Percentiles rank a stretch among this genome's conserved stretches.
Conservation (phyloP, 768 basidiomycete genomes). For the Auricularia sp. region DNA sequence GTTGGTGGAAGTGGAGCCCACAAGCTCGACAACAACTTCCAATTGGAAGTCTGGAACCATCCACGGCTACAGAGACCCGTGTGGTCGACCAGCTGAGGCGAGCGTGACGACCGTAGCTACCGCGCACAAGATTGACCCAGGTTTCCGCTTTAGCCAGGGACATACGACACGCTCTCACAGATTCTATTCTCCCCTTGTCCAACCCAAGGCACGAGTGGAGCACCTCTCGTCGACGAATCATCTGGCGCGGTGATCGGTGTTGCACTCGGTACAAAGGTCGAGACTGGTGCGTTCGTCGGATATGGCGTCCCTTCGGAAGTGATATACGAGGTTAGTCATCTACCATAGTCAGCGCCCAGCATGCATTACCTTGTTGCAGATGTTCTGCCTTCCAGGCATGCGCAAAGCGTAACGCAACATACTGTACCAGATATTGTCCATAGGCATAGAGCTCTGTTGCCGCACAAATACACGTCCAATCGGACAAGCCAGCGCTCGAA, state of each 20-base stretch:
- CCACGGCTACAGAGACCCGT: conserved; percentile 49
- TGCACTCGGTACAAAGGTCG: conserved; percentile 45
- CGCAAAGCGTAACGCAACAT: too few species aligned
- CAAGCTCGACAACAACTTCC: conserved; percentile 31
- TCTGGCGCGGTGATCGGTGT: conserved; percentile 58
- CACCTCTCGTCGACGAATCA: conserved; percentile 53
- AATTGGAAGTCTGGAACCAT: conserved; percentile 44
- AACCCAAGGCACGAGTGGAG: conserved; percentile 58
- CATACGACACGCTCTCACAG: conserved; percentile 55
- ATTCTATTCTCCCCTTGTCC: conserved; percentile 46
- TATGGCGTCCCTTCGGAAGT: conserved; percentile 57
- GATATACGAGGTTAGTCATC: conserved; percentile 45
- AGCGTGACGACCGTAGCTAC: not conserved
- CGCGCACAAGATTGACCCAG: not conserved
- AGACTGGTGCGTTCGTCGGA: conserved; percentile 36
- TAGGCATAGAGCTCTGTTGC: too few species aligned
- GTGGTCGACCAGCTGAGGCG: conserved; percentile 48
- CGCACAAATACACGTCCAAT: too few species aligned
- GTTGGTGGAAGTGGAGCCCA: conserved; percentile 37
- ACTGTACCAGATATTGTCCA: too few species aligned
- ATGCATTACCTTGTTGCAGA: too few species aligned
- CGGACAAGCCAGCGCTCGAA: too few species aligned
- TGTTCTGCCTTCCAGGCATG: too few species aligned
- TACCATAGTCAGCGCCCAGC: not conserved
- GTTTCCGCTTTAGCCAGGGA: conserved; percentile 39